Evolutionary conservation across 345 rosid genomes (phyloP).

Genomic region (Turritis glabra): DNA sequence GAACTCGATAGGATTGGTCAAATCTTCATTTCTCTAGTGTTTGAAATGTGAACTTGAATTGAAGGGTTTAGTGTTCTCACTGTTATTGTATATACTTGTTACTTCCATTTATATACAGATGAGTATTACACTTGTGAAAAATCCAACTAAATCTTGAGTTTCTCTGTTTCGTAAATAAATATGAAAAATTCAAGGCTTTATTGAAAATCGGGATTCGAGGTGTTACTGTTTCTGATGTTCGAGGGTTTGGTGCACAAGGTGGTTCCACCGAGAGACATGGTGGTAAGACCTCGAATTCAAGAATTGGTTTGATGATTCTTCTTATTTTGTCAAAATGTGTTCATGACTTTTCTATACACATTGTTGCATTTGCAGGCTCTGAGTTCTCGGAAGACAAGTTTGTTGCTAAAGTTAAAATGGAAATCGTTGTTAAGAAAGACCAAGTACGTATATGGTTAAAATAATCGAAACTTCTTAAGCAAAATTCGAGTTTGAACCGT

Average conservation of each 20-base stretch:
- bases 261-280: conserved; percentile 85
- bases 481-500: neutral
- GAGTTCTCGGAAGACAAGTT: conserved; percentile 90
- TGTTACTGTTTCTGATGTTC: conserved; percentile 85
- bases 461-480: neutral
- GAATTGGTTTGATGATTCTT: conserved; percentile 6
- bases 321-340: neutral
- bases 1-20: neutral
- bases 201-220: conserved; percentile 83
- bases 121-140: neutral
- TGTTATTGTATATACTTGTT: neutral
- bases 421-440: conserved; percentile 75
- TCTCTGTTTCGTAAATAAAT: neutral
- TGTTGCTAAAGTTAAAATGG: conserved; percentile 89
- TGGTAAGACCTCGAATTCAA: conserved; percentile 48
- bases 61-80: neutral
- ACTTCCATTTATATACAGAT: neutral
- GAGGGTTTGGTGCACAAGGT: conserved; percentile 91
- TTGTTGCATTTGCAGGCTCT: conserved; percentile 53
- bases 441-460: conserved; percentile 51
- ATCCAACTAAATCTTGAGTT: conserved; percentile 13
- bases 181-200: conserved; percentile 49
- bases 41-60: neutral
- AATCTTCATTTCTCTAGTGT: neutral
- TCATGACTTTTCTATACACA: conserved; percentile 3